phyloP scores from a whole-genome alignment of 1,284 basidiomycete species.

The Boletellus deceptivus region DNA sequence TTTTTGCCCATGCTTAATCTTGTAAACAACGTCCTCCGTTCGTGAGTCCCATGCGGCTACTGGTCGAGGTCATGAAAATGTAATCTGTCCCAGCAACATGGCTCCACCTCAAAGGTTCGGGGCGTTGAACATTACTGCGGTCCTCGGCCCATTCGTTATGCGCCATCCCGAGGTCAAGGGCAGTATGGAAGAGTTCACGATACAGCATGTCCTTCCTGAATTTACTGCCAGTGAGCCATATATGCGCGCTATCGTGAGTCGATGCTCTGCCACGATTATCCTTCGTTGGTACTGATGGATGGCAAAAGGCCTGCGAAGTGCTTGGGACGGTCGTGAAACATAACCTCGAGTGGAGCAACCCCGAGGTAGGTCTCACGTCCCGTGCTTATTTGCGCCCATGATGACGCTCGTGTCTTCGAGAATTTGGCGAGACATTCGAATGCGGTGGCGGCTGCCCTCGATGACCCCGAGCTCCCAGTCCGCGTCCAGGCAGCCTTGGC shows the following conservation, averaged over 20 bases:
- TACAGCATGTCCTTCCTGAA: slow-evolving; percentile 71
- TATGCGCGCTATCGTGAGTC: slow-evolving; percentile 68
- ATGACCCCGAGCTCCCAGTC: slow-evolving; percentile 81
- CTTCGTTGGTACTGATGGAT: slow-evolving; percentile 2
- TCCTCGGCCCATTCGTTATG: slow-evolving; percentile 75
- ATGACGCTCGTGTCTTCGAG: slow-evolving; percentile 34
- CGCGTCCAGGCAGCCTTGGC: slow-evolving; percentile 82
- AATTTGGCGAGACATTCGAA: slow-evolving; percentile 63
- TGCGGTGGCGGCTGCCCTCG: slow-evolving; percentile 58
- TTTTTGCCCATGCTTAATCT: slow-evolving; percentile 78
- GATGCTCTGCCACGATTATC: background rate
- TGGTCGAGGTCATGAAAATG: background rate
- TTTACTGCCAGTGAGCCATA: slow-evolving; percentile 65
- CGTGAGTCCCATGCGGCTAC: slow-evolving; percentile 43
- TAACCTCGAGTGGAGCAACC: slow-evolving; percentile 62
- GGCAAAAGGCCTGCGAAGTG: slow-evolving; percentile 70
- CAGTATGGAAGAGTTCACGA: slow-evolving; percentile 74
- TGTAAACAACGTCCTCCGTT: slow-evolving; percentile 67
- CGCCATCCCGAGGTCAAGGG: slow-evolving; percentile 74
- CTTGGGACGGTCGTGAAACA: slow-evolving; percentile 69
- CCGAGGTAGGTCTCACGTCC: slow-evolving; percentile 47
- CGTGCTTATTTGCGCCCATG: background rate
- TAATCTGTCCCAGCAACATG: slow-evolving; percentile 41
- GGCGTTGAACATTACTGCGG: slow-evolving; percentile 77
- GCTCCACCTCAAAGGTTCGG: slow-evolving; percentile 71